A percentile compares a stretch with the other conserved stretches of the same genome.
phyloP scores from a whole-genome alignment of 768 basidiomycete species.

The Guyanaporus albipodus region DNA sequence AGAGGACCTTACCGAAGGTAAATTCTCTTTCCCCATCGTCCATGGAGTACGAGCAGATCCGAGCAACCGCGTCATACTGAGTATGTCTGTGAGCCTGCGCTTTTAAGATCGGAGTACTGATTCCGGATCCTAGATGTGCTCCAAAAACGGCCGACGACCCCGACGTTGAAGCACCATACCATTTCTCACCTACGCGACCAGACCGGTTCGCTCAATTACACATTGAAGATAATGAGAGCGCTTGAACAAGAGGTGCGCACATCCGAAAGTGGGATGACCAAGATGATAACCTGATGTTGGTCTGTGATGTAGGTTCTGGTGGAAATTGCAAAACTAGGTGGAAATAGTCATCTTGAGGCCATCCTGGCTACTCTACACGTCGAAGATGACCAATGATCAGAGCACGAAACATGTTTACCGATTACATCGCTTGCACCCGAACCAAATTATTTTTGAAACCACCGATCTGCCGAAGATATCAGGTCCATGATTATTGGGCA shows the following conservation, averaged over 20 bases:
- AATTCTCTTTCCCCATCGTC: conserved; percentile 77
- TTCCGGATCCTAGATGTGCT: conserved; percentile 62
- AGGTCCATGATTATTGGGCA: too few species aligned
- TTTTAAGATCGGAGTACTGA: not conserved
- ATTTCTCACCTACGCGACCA: conserved; percentile 72
- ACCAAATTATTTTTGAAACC: too few species aligned
- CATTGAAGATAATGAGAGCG: conserved; percentile 57
- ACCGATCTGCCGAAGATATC: too few species aligned
- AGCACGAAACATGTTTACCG: not conserved
- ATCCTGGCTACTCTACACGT: conserved; percentile 56
- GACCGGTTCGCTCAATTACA: conserved; percentile 87
- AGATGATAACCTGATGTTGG: not conserved
- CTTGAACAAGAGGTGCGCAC: conserved; percentile 54
- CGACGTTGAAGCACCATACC: conserved; percentile 76
- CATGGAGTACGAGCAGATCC: conserved; percentile 77
- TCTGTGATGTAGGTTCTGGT: conserved; percentile 36
- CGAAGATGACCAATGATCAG: conserved; percentile 7
- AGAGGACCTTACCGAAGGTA: conserved; percentile 77
- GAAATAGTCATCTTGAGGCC: conserved; percentile 59
- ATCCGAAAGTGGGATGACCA: not conserved
- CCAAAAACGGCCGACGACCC: conserved; percentile 84
- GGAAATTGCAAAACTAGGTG: conserved; percentile 74
- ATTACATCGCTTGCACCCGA: too few species aligned
- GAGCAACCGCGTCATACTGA: conserved; percentile 76
- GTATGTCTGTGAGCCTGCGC: conserved; percentile 41